Base-by-base conservation (phyloP, 306 rosid species). In the Ochetophila trinervis region DNA sequence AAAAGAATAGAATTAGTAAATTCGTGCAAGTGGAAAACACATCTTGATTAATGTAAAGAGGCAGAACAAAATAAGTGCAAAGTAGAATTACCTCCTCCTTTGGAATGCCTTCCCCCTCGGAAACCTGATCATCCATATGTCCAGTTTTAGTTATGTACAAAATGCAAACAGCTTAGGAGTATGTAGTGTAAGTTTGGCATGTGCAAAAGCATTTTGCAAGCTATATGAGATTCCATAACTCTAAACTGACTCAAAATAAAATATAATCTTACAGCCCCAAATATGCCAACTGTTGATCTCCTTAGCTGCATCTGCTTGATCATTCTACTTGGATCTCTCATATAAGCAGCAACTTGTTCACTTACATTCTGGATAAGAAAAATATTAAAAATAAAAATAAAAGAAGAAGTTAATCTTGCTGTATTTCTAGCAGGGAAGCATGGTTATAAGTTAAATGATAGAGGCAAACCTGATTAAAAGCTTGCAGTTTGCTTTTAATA, bases 291-390 rank as follows among this genome's bases (percentile, higher is more conserved):
- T 52, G 76, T 62, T 5, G 95, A 84, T 79, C 76, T 81, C 77
- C 84, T 81, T 60, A 85, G 77, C 67, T 67, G 95, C 97, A 93
- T 93, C 74, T 81, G 96, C 76, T 76, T 87, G 74, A 89, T 66
- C 93, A 89, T 84, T 82, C 95, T 87, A 78, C 89, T 87, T 45
- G 96, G 96, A 73, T 93, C 96, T 74, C 97, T 89, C 97, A 89
- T 93, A 71, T 85, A 89, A 30, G 79, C 56, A 60, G 98, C 79
- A 53, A 93, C 89, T 85, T 89, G 98, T 71, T 81, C 74, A 42
- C 93, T 93, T 53, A 87, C 84, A 82, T 79, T 87, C 93, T 93
- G 78, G 75, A 51, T 52, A 21, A 37, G 63, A 69, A 73, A 42
- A 30, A n/a, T 47, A 66, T 40, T 2, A 32, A 67, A 51, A 61